A percentile compares a stretch with the other conserved stretches of the same genome.
Evolutionary conservation across 805 yeast species (phyloP).

Genomic region (Teunomyces cretensis): DNA sequence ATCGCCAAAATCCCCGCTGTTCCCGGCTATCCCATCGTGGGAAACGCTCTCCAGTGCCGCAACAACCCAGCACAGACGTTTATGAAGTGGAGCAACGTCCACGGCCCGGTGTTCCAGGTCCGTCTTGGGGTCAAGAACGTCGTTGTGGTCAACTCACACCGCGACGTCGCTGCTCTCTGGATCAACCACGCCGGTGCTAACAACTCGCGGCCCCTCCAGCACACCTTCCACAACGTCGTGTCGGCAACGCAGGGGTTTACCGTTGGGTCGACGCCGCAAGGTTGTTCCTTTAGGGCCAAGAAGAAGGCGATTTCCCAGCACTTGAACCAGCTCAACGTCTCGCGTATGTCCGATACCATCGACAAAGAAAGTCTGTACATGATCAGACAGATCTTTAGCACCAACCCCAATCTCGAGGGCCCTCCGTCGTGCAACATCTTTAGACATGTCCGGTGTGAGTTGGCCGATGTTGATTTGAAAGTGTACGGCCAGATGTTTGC

Average conservation of each 20-base stretch:
- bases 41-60: conserved; percentile 46
- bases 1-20: conserved; percentile 43
- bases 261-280: conserved; percentile 64
- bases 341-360: conserved; percentile 31
- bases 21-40: conserved; percentile 52
- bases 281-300: conserved; percentile 44
- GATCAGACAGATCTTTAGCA: conserved; percentile 15
- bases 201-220: conserved; percentile 65
- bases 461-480: conserved; percentile 40
- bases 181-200: conserved; percentile 44
- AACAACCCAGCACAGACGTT: conserved; percentile 52
- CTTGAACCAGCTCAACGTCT: conserved; percentile 40
- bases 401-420: conserved; percentile 13
- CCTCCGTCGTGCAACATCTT: conserved; percentile 20
- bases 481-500: conserved; percentile 49
- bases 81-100: conserved; percentile 41
- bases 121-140: conserved; percentile 57
- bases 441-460: conserved; percentile 7
- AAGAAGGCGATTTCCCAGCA: conserved; percentile 48
- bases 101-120: conserved; percentile 58
- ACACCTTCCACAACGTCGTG: conserved; percentile 66
- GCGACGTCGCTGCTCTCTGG: conserved; percentile 57
- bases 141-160: conserved; percentile 66
- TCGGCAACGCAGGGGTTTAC: conserved; percentile 58
- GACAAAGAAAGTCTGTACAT: conserved; percentile 35